These are phyloP conservation scores for Rhodotorula kratochvilovae DNA, from an alignment of 768 basidiomycete species.

Conservation along the genomic window DNA sequence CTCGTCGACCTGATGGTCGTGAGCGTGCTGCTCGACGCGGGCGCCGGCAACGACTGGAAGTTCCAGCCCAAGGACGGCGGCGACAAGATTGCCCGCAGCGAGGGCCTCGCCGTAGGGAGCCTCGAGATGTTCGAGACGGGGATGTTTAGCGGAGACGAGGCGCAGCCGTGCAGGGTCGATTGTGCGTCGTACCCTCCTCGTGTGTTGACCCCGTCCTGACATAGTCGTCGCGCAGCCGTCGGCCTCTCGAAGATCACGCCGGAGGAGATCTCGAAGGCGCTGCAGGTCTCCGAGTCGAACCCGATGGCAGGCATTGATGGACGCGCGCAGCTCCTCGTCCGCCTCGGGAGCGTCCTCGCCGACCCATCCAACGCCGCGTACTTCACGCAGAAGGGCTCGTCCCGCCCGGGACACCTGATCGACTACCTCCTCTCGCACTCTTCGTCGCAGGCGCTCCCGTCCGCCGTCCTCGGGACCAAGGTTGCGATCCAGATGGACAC, in stretches of 20 bases:
- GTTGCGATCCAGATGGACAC: slow-evolving; percentile 61
- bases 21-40: slow-evolving; percentile 89
- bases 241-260: slow-evolving; percentile 65
- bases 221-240: slow-evolving; percentile 54
- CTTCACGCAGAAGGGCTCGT: slow-evolving; percentile 51
- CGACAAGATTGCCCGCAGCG: slow-evolving; percentile 61
- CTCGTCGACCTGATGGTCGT: slow-evolving; percentile 84
- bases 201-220: neutral
- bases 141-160: slow-evolving; percentile 65
- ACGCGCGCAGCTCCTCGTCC: slow-evolving; percentile 68
- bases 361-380: slow-evolving; percentile 55
- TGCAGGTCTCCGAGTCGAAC: slow-evolving; percentile 73
- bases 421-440: slow-evolving; percentile 44
- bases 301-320: slow-evolving; percentile 89
- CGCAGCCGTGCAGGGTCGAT: slow-evolving; percentile 70
- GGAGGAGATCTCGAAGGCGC: slow-evolving; percentile 59
- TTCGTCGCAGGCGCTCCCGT: slow-evolving; percentile 29
- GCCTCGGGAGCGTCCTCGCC: slow-evolving; percentile 67
- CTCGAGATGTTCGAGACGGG: slow-evolving; percentile 82
- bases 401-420: slow-evolving; percentile 38
- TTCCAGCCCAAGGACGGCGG: slow-evolving; percentile 59
- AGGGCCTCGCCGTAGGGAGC: slow-evolving; percentile 77
- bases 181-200: slow-evolving; percentile 54
- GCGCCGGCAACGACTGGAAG: slow-evolving; percentile 77
- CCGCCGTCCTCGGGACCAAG: slow-evolving; percentile 19